Percentiles rank a stretch among this genome's conserved stretches.
These are phyloP conservation scores for Plectranthus barbatus DNA, from an alignment of 257 asterid species.

Conservation along the genomic window DNA sequence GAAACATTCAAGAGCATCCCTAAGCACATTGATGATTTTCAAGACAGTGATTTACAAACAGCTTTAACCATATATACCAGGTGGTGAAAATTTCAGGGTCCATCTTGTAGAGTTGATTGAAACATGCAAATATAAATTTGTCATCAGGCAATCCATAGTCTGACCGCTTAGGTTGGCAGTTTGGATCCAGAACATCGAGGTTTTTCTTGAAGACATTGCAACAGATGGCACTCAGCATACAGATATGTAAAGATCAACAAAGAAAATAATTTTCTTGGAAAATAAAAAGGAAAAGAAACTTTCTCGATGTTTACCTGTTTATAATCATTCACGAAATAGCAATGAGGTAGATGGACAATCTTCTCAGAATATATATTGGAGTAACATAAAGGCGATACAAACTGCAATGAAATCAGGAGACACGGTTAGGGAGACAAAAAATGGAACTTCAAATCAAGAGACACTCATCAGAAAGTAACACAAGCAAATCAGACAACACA, in stretches of 20 bases:
- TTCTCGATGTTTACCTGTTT: conserved; percentile 62
- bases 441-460: neutral
- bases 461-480: neutral
- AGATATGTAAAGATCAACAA: neutral
- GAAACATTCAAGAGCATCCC: conserved; percentile 15
- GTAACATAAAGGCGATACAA: conserved; percentile 79
- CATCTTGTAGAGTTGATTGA: conserved; percentile 99
- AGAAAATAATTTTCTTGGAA: neutral
- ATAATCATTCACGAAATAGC: conserved; percentile 95
- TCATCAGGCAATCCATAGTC: conserved; percentile 95
- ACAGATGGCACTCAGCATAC: conserved; percentile 15
- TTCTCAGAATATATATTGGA: conserved; percentile 90
- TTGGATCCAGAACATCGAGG: conserved; percentile 79
- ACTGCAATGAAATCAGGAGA: conserved; percentile 39
- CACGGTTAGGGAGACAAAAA: neutral
- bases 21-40: neutral
- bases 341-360: conserved; percentile 92
- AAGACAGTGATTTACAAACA: neutral
- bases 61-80: conserved; percentile 41
- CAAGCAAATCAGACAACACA: neutral
- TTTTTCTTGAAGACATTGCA: conserved; percentile 51
- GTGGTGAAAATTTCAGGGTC: conserved; percentile 85
- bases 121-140: conserved; percentile 93
- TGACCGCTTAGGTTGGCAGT: conserved; percentile 72
- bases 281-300: neutral